Percentiles rank a stretch among this genome's conserved stretches.
These are phyloP conservation scores for Saccharomycopsis oosterbeekiorum DNA, from an alignment of 805 yeast species.

Conservation along the genomic window DNA sequence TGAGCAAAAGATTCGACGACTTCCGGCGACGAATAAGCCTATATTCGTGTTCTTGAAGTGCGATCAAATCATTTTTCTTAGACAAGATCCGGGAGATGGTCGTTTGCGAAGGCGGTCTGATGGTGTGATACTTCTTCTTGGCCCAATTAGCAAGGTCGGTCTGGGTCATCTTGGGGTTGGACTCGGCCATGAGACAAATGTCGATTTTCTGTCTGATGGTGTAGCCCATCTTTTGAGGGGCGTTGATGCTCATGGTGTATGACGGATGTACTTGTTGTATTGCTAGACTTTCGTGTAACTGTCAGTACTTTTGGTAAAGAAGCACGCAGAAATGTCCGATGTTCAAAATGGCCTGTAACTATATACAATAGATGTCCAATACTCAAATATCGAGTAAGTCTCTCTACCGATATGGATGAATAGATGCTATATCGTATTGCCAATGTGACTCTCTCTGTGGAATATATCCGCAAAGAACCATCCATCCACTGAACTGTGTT, in stretches of 20 bases:
- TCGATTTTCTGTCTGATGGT: slow-evolving; percentile 55
- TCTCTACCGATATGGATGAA: too few species aligned
- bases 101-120: slow-evolving; percentile 54
- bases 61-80: slow-evolving; percentile 42
- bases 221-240: slow-evolving; percentile 36
- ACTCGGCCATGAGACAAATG: slow-evolving; percentile 55
- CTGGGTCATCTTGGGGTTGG: slow-evolving; percentile 63
- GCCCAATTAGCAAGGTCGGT: slow-evolving; percentile 59
- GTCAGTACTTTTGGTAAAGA: too few species aligned
- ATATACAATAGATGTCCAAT: too few species aligned
- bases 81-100: slow-evolving; percentile 54
- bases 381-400: too few species aligned
- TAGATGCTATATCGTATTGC: not conserved
- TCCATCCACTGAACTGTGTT: not conserved
- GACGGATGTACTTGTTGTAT: not conserved
- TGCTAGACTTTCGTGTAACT: too few species aligned
- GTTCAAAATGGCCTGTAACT: too few species aligned
- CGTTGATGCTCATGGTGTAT: slow-evolving; percentile 6
- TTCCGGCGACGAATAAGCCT: slow-evolving; percentile 41
- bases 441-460: not conserved
- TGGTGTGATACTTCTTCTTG: slow-evolving; percentile 39
- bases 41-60: slow-evolving; percentile 42
- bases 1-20: slow-evolving; percentile 42
- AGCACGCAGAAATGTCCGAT: too few species aligned
- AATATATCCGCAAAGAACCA: not conserved